Evolutionary conservation across 352 stramenopile species (phyloP).

Genomic region (Globisporangium recalcitrans): DNA sequence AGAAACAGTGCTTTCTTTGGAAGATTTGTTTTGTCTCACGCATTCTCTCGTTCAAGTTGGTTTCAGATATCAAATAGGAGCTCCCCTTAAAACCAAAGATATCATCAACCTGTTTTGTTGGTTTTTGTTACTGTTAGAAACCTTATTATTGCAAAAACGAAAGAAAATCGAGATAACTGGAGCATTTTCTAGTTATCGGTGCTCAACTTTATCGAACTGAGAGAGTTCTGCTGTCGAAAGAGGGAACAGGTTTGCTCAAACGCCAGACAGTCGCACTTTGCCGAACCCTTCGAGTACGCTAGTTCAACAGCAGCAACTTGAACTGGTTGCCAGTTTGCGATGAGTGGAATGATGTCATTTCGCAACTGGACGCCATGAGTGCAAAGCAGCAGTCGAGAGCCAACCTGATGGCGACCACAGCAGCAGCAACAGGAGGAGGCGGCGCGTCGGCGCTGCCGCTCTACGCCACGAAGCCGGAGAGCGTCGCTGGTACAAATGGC

Average conservation of each 20-base stretch:
- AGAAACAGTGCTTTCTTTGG: no score
- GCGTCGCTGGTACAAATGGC: background rate
- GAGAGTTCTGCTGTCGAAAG: background rate
- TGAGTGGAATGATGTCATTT: conserved; percentile 9
- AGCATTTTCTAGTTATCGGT: no score
- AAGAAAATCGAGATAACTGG: no score
- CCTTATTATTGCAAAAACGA: no score
- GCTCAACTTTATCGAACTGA: background rate
- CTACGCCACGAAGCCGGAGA: background rate
- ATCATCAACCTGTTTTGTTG: no score
- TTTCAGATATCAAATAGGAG: no score
- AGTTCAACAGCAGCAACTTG: conserved; percentile 4
- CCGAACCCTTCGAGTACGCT: background rate
- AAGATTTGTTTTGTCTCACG: no score
- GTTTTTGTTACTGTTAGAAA: no score
- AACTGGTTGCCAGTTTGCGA: background rate
- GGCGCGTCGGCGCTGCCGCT: conserved; percentile 3
- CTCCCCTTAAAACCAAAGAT: no score
- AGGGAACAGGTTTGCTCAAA: conserved; percentile 3
- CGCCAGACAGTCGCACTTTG: conserved; percentile 13
- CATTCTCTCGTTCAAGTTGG: no score
- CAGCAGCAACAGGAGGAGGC: background rate
- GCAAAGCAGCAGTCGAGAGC: conserved; percentile 4
- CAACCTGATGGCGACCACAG: background rate
- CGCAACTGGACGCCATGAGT: conserved; percentile 10